A percentile compares a stretch with the other conserved stretches of the same genome.
phyloP scores from a whole-genome alignment of 805 yeast genomes.

The Cyberlindnera japonica region DNA sequence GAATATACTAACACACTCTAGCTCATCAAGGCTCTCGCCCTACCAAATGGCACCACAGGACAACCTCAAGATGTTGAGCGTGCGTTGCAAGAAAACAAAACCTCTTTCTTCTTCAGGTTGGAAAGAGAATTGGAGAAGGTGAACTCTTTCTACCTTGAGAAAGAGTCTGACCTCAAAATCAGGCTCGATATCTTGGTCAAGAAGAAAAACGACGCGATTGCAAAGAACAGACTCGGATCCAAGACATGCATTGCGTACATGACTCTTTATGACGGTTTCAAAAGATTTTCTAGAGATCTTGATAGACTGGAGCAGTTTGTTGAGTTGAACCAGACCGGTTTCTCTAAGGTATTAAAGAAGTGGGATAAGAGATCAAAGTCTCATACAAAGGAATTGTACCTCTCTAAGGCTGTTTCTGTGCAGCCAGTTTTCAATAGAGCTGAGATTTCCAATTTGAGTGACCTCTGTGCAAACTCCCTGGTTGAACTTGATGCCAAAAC shows the following conservation, averaged over 20 bases:
- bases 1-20: slow-evolving; percentile 5
- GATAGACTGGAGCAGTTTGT: slow-evolving; percentile 89
- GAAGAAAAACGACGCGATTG: slow-evolving; percentile 53
- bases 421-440: slow-evolving; percentile 95
- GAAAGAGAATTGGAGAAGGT: slow-evolving; percentile 96
- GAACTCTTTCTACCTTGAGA: slow-evolving; percentile 84
- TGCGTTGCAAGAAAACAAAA: slow-evolving; percentile 81
- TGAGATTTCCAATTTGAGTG: slow-evolving; percentile 81
- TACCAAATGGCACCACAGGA: slow-evolving; percentile 30
- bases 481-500: slow-evolving; percentile 72
- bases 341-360: slow-evolving; percentile 90
- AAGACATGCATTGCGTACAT: slow-evolving; percentile 74
- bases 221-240: slow-evolving; percentile 43
- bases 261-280: slow-evolving; percentile 83
- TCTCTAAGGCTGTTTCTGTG: slow-evolving; percentile 89
- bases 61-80: slow-evolving; percentile 37
- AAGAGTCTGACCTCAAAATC: slow-evolving; percentile 81
- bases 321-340: slow-evolving; percentile 93
- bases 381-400: slow-evolving; percentile 87
- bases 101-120: slow-evolving; percentile 78
- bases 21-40: slow-evolving; percentile 77
- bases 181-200: slow-evolving; percentile 72
- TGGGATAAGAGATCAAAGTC: slow-evolving; percentile 98
- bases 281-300: slow-evolving; percentile 83
- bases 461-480: slow-evolving; percentile 58